Percentiles rank a stretch among this genome's conserved stretches.
phyloP scores from a whole-genome alignment of 495 filamentous ascomycete genomes.

The Viridothelium virens region DNA sequence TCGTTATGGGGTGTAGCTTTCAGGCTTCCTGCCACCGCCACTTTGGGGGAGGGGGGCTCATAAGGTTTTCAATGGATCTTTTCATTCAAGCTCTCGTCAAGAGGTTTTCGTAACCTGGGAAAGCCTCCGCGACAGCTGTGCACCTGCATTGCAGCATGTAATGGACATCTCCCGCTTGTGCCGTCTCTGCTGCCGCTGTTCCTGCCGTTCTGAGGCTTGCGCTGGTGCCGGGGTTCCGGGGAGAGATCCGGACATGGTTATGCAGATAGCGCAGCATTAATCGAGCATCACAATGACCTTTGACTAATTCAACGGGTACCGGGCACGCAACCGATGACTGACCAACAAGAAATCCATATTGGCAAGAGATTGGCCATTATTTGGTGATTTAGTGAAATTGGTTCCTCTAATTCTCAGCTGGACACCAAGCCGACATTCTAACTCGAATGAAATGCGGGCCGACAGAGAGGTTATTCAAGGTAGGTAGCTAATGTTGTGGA shows the following conservation, averaged over 20 bases:
- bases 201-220: background rate
- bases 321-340: too few relatives aligned
- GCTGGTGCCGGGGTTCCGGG: background rate
- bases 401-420: too few relatives aligned
- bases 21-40: background rate
- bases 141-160: background rate
- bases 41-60: background rate
- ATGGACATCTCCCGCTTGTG: background rate
- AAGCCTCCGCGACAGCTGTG: background rate
- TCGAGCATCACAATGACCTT: background rate
- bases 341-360: too few relatives aligned
- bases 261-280: conserved; percentile 5
- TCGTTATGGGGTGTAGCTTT: background rate
- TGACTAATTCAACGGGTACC: background rate
- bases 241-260: background rate
- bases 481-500: too few relatives aligned
- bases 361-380: too few relatives aligned
- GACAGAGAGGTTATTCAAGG: too few relatives aligned
- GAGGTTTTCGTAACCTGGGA: background rate
- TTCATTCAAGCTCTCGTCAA: background rate
- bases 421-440: too few relatives aligned
- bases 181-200: background rate
- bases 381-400: too few relatives aligned
- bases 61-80: background rate
- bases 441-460: too few relatives aligned